A percentile compares a stretch with the other conserved stretches of the same genome.
Evolutionary conservation across 257 asterid species (phyloP).

Genomic region (Rauvolfia tetraphylla): DNA sequence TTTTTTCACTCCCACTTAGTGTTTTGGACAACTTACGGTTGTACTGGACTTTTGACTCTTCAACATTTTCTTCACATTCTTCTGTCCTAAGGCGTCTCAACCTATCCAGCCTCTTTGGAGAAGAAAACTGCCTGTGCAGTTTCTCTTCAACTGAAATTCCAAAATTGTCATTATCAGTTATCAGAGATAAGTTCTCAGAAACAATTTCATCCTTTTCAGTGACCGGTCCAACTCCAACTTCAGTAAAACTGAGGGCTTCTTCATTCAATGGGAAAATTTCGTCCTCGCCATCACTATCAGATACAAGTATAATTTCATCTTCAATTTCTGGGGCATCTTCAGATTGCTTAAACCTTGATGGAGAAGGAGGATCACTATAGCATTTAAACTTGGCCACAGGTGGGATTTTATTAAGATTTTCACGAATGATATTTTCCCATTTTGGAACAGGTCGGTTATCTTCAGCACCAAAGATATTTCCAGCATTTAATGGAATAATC

Average conservation of each 20-base stretch:
- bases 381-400: conserved; percentile 59
- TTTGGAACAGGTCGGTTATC: conserved; percentile 74
- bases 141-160: conserved; percentile 27
- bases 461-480: conserved; percentile 90
- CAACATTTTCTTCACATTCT: conserved; percentile 36
- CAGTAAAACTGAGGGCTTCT: conserved; percentile 37
- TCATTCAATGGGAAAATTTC: conserved; percentile 65
- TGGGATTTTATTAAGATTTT: conserved; percentile 63
- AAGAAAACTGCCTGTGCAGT: conserved; percentile 42
- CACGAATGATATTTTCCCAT: conserved; percentile 92
- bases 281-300: conserved; percentile 78
- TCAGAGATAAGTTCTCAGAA: conserved; percentile 23
- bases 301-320: conserved; percentile 61
- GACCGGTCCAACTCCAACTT: conserved; percentile 21
- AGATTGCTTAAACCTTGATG: conserved; percentile 72
- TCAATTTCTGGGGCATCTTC: conserved; percentile 59
- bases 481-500: conserved; percentile 91
- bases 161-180: conserved; percentile 15
- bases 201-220: conserved; percentile 13
- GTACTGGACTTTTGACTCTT: conserved; percentile 28
- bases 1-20: conserved; percentile 65
- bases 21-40: conserved; percentile 41
- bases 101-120: conserved; percentile 46
- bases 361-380: conserved; percentile 85
- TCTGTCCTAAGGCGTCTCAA: conserved; percentile 49